These are phyloP conservation scores for Hevea brasiliensis DNA, from an alignment of 345 rosid species.

Conservation along the genomic window DNA sequence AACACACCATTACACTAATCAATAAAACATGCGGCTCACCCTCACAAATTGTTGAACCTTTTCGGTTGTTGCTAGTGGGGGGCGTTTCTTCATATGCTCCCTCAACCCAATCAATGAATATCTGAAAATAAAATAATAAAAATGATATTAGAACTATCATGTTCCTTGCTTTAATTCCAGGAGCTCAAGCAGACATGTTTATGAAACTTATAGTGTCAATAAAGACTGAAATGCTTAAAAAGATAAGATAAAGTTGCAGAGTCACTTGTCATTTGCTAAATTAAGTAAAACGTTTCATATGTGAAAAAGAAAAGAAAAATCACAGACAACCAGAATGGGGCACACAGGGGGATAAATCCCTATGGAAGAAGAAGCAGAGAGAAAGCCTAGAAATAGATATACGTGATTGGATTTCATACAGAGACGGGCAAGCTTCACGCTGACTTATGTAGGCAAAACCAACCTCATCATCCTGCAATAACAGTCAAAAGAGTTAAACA, in stretches of 20 bases:
- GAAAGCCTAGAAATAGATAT: constrained; percentile 18
- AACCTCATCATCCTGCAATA: constrained; percentile 68
- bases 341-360: neutral
- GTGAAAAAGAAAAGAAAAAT: neutral
- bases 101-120: constrained; percentile 75
- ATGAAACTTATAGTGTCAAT: neutral
- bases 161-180: neutral
- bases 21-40: constrained; percentile 48
- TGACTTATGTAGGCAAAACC: constrained; percentile 93
- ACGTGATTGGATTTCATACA: constrained; percentile 51
- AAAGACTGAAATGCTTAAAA: neutral
- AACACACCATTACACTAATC: neutral
- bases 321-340: neutral
- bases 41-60: constrained; percentile 88
- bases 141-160: neutral
- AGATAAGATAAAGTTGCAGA: neutral
- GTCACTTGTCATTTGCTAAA: neutral
- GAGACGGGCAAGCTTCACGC: constrained; percentile 85
- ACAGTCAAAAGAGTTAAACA: constrained; percentile 12
- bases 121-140: constrained; percentile 37
- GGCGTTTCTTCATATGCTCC: constrained; percentile 98
- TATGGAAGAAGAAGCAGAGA: constrained; percentile 6
- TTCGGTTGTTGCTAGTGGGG: constrained; percentile 91
- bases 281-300: no score
- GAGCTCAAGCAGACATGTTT: neutral